A percentile compares a stretch with the other conserved stretches of the same genome.
phyloP scores from a whole-genome alignment of 768 basidiomycete genomes.

The Baorangia bicolor region DNA sequence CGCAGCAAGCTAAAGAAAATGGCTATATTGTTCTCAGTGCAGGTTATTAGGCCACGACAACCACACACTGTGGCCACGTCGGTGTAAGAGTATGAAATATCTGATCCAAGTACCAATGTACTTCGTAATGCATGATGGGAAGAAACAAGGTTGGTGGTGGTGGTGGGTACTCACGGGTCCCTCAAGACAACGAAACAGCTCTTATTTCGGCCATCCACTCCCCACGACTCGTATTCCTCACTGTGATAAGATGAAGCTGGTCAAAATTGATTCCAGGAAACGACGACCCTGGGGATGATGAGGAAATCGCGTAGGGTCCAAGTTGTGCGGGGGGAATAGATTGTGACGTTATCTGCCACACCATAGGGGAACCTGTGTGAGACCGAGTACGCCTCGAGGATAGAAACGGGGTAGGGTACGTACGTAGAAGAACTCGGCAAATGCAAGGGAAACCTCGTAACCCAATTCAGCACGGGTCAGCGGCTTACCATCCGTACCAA shows the following conservation, averaged over 20 bases:
- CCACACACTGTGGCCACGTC: not conserved
- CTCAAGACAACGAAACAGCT: constrained; percentile 18
- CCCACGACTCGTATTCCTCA: constrained; percentile 27
- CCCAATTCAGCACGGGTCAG: constrained; percentile 26
- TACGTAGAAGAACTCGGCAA: constrained; percentile 32
- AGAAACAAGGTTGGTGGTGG: not conserved
- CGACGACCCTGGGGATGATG: constrained; percentile 4
- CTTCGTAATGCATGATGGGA: not conserved
- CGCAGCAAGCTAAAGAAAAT: not conserved
- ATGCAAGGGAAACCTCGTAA: constrained; percentile 29
- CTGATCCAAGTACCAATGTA: constrained; percentile 4
- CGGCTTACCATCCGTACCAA: constrained; percentile 15
- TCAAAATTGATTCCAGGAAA: constrained; percentile 22
- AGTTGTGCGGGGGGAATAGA: constrained; percentile 7
- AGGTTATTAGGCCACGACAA: not conserved
- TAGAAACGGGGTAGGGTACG: constrained; percentile 4
- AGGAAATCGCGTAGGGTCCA: constrained; percentile 22
- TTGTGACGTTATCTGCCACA: constrained; percentile 21
- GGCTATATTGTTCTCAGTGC: constrained; percentile 3
- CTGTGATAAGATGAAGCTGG: constrained; percentile 24
- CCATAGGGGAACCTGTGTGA: not conserved
- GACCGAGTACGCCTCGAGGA: not conserved
- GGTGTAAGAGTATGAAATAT: not conserved
- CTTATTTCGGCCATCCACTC: constrained; percentile 30
- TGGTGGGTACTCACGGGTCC: constrained; percentile 7